Evolutionary conservation across 257 asterid genomes (phyloP).

Genomic region (Solanum piurae): DNA sequence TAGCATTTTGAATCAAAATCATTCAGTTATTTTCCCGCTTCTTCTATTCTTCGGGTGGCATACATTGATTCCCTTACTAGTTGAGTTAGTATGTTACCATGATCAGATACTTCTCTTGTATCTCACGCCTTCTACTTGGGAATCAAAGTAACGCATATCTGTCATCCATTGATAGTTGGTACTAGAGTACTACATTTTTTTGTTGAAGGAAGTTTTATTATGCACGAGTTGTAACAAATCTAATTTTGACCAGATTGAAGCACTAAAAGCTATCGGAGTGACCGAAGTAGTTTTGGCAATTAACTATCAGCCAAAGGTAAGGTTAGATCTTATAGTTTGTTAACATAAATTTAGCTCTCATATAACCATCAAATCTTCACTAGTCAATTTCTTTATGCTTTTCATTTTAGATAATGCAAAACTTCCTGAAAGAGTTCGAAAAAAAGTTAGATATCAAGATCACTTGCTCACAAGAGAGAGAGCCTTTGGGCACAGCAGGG

Average conservation of each 20-base stretch:
- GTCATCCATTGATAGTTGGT: neutral
- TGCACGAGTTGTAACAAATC: neutral
- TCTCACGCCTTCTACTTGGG: neutral
- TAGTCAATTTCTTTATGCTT: neutral
- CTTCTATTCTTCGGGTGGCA: neutral
- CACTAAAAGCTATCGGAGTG: conserved; percentile 86
- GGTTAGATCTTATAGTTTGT: neutral
- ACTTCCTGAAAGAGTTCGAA: conserved; percentile 71
- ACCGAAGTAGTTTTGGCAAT: conserved; percentile 93
- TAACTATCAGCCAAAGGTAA: conserved; percentile 94
- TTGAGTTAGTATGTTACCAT: neutral
- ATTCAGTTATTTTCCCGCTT: neutral
- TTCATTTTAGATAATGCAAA: conserved; percentile 53
- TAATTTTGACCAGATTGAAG: conserved; percentile 57
- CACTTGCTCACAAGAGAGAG: conserved; percentile 77
- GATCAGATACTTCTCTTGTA: neutral
- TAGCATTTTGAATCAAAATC: neutral
- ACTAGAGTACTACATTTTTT: neutral
- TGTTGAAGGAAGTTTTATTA: neutral
- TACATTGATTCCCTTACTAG: neutral
- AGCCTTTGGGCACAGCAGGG: conserved; percentile 95
- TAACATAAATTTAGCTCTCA: neutral
- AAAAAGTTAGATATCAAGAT: conserved; percentile 68
- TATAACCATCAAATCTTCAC: neutral
- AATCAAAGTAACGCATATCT: neutral